Conservation (phyloP, 305 asterid species). For the Solanum hybrid region DNA sequence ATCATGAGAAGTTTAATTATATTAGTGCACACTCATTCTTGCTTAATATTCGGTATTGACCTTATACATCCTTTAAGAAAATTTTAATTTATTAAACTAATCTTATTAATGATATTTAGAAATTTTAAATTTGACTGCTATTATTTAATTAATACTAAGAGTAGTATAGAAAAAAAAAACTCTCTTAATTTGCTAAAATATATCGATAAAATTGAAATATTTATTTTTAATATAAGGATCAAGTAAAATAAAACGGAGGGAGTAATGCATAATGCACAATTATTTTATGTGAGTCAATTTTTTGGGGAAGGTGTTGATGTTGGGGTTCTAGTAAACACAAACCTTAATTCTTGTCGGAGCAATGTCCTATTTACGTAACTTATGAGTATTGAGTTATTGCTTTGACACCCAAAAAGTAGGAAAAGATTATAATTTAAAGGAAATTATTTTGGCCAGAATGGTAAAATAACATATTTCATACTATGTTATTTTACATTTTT, state of each 20-base stretch:
- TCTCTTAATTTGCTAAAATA: not conserved
- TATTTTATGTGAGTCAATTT: not conserved
- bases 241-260: not conserved
- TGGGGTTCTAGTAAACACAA: constrained; percentile 8
- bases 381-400: not conserved
- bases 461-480: too few relatives aligned
- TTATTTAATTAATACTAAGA: not conserved
- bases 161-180: not conserved
- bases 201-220: not conserved
- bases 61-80: not conserved
- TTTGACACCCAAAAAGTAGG: not conserved
- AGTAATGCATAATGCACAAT: not conserved
- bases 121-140: not conserved
- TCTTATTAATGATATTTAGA: not conserved
- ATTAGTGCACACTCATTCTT: not conserved
- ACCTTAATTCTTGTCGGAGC: constrained; percentile 27
- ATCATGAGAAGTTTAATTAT: not conserved
- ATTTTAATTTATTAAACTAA: not conserved
- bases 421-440: not conserved
- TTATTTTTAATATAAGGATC: not conserved
- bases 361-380: not conserved
- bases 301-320: constrained; percentile 25
- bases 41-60: not conserved
- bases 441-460: too few relatives aligned
- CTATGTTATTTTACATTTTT: too few relatives aligned